Conservation (phyloP, 345 rosid genomes). For the Limnanthes douglasii region DNA sequence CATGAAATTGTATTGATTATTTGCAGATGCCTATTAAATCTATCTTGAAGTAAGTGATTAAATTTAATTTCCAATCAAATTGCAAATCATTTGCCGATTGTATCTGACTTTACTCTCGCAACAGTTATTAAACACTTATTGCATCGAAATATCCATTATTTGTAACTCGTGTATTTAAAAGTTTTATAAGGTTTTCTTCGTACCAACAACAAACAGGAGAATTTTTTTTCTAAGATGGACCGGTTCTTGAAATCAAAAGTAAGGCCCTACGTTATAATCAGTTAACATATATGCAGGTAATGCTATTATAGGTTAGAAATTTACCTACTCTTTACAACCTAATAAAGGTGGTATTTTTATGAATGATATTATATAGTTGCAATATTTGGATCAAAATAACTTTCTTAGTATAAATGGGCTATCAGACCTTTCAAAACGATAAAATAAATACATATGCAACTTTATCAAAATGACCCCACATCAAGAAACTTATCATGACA, state of each 20-base stretch:
- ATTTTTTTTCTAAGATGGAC: slow-evolving; percentile 50
- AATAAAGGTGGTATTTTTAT: slow-evolving; percentile 6
- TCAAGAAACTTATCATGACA: too few relatives aligned
- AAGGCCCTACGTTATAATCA: slow-evolving; percentile 76
- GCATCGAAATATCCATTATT: slow-evolving; percentile 83
- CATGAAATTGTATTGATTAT: slow-evolving; percentile 97
- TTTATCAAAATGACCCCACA: too few relatives aligned
- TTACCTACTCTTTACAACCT: slow-evolving; percentile 5
- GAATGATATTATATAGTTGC: slow-evolving; percentile 10
- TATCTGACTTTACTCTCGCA: slow-evolving; percentile 6
- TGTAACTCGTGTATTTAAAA: slow-evolving; percentile 61
- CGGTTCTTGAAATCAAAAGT: slow-evolving; percentile 46
- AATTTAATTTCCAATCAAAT: neutral
- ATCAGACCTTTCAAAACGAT: slow-evolving; percentile 86
- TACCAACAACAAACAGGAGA: neutral
- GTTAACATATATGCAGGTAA: slow-evolving; percentile 83
- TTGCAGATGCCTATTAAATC: slow-evolving; percentile 72
- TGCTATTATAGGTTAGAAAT: too few relatives aligned
- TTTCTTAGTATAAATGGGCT: slow-evolving; percentile 9
- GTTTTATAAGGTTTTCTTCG: neutral
- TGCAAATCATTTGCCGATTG: slow-evolving; percentile 6
- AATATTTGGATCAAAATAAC: slow-evolving; percentile 63
- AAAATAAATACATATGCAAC: too few relatives aligned
- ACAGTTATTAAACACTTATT: slow-evolving; percentile 59
- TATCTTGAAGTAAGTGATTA: slow-evolving; percentile 40